Conservation (phyloP, 148 eudicot genomes). For the Euryodendron excelsum region DNA sequence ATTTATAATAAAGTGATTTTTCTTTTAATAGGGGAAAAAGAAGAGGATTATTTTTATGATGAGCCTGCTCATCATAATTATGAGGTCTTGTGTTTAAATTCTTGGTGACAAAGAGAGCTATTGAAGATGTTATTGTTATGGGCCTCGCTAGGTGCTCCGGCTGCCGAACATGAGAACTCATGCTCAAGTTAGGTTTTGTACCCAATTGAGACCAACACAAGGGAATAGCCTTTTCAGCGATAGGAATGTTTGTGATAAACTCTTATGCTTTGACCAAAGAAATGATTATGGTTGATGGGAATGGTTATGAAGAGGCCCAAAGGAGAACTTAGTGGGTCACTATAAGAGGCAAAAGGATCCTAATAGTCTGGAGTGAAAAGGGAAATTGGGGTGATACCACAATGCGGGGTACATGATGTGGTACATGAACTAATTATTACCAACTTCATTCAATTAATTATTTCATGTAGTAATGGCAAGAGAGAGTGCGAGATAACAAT, state of each 20-base stretch:
- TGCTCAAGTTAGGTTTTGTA: not conserved
- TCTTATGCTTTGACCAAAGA: too few relatives aligned
- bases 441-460: not conserved
- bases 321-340: not conserved
- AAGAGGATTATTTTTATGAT: not conserved
- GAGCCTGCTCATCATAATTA: not conserved
- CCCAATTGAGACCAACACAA: not conserved
- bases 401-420: not conserved
- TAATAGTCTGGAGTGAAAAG: not conserved
- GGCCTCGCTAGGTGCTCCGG: not conserved
- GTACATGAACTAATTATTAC: not conserved
- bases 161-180: not conserved
- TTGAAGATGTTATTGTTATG: not conserved
- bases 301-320: not conserved
- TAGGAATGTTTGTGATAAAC: not conserved
- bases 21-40: not conserved
- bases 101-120: not conserved
- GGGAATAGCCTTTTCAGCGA: not conserved
- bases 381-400: not conserved
- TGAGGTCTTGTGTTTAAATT: not conserved
- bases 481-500: not conserved
- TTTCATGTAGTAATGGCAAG: not conserved
- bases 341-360: not conserved
- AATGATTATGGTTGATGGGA: not conserved
- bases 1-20: not conserved